These are phyloP conservation scores for Cladophialophora chaetospira DNA, from an alignment of 2,329 filamentous ascomycete species.

Conservation along the genomic window DNA sequence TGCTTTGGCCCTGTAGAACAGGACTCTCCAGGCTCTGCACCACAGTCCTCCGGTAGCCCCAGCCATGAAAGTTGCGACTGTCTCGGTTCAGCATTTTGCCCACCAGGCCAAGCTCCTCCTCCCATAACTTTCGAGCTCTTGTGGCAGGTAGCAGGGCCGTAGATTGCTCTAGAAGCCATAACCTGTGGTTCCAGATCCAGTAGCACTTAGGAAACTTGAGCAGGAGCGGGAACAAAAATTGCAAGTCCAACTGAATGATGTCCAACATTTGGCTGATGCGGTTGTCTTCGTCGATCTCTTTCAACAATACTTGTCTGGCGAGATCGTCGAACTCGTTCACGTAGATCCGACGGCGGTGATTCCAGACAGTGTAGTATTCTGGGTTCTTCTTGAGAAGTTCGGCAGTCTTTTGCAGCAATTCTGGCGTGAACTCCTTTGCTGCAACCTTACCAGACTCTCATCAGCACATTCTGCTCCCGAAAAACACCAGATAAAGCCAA, in stretches of 20 bases:
- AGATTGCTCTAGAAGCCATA: slow-evolving; percentile 78
- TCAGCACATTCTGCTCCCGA: slow-evolving; percentile 8
- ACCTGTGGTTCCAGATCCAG: slow-evolving; percentile 97
- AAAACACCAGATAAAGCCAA: slow-evolving; percentile 38
- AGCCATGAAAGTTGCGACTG: slow-evolving; percentile 92
- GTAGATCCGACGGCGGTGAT: slow-evolving; percentile 63
- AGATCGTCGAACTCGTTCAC: slow-evolving; percentile 31
- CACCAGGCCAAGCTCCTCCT: slow-evolving; percentile 77
- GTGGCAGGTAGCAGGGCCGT: slow-evolving; percentile 62
- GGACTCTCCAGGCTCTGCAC: slow-evolving; percentile 71
- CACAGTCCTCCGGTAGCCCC: slow-evolving; percentile 83
- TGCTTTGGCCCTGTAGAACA: slow-evolving; percentile 56
- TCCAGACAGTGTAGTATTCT: slow-evolving; percentile 54
- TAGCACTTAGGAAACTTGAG: slow-evolving; percentile 93
- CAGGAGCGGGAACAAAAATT: slow-evolving; percentile 81
- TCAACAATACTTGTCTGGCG: slow-evolving; percentile 24
- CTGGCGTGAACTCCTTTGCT: slow-evolving; percentile 44
- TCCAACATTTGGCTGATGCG: slow-evolving; percentile 46
- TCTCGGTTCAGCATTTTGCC: slow-evolving; percentile 87
- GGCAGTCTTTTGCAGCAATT: slow-evolving; percentile 47
- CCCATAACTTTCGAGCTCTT: slow-evolving; percentile 70
- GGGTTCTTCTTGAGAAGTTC: slow-evolving; percentile 49
- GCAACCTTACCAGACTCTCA: slow-evolving; percentile 38
- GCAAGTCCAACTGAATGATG: slow-evolving; percentile 71
- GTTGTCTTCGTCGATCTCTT: slow-evolving; percentile 34